A percentile compares a stretch with the other conserved stretches of the same genome.
Evolutionary conservation across 768 basidiomycete species (phyloP).

Genomic region (Tulasnella sp.): DNA sequence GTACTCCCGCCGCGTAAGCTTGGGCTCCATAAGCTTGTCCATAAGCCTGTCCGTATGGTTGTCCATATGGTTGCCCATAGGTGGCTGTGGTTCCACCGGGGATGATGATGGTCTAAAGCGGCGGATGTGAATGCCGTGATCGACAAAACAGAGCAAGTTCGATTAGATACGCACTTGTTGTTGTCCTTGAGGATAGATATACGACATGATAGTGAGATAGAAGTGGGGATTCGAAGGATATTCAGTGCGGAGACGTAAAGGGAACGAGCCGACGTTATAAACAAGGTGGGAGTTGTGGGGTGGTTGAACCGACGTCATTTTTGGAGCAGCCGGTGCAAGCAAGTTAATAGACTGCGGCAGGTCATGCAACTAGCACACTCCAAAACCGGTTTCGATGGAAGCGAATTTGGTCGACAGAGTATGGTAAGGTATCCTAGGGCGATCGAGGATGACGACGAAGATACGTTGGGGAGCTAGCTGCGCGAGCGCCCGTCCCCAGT

Average conservation of each 20-base stretch:
- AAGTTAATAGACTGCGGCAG: neutral
- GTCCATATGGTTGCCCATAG: neutral
- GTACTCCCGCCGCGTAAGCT: neutral
- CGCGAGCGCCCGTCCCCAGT: neutral
- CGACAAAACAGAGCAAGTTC: neutral
- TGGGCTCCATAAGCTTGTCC: neutral
- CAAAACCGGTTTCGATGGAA: too few relatives aligned
- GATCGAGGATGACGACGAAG: neutral
- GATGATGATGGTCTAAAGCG: neutral
- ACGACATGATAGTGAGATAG: neutral
- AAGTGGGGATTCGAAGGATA: neutral
- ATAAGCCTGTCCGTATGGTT: neutral
- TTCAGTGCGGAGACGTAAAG: neutral
- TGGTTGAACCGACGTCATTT: neutral
- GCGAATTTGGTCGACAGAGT: too few relatives aligned
- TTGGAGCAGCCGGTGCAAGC: neutral
- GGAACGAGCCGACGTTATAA: neutral
- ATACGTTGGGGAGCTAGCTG: neutral
- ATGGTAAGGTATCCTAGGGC: neutral
- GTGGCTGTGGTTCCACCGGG: neutral
- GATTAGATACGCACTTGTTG: neutral
- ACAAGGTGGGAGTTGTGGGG: neutral
- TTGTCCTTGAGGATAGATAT: neutral
- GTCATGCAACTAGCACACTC: too few relatives aligned
- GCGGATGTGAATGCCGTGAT: neutral